phyloP scores from a whole-genome alignment of 331 rosid genomes.

The Stylosanthes scabra region DNA sequence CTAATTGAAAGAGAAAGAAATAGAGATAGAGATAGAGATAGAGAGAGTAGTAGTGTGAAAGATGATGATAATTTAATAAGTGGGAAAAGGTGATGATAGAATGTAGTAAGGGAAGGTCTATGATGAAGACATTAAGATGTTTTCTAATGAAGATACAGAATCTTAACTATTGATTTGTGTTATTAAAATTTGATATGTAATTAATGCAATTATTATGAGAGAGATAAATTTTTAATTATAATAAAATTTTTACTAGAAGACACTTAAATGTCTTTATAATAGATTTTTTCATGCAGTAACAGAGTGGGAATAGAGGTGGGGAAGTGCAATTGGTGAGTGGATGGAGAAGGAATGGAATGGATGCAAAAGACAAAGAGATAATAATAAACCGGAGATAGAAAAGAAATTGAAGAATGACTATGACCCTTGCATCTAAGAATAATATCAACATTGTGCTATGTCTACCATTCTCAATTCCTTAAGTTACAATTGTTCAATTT shows the following conservation, averaged over 20 bases:
- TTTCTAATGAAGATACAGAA: too few species aligned
- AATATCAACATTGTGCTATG: conserved; percentile 59
- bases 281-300: background rate
- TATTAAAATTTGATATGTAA: too few species aligned
- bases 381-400: background rate
- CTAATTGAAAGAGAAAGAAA: conserved; percentile 47
- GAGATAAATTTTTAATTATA: too few species aligned
- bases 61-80: conserved; percentile 45
- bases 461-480: conserved; percentile 57
- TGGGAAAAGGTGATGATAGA: conserved; percentile 51
- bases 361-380: conserved; percentile 74
- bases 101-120: too few species aligned
- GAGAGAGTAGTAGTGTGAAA: conserved; percentile 36
- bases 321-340: conserved; percentile 59
- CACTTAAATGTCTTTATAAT: too few species aligned
- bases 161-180: too few species aligned
- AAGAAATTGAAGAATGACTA: conserved; percentile 77
- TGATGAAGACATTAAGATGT: too few species aligned
- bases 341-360: conserved; percentile 68
- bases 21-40: conserved; percentile 17
- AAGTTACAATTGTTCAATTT: too few species aligned
- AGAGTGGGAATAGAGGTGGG: conserved; percentile 6
- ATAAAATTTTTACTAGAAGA: too few species aligned
- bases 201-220: too few species aligned
- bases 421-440: conserved; percentile 78